phyloP scores from a whole-genome alignment of 1,284 basidiomycete species.

The Ceratobasidium sp. region DNA sequence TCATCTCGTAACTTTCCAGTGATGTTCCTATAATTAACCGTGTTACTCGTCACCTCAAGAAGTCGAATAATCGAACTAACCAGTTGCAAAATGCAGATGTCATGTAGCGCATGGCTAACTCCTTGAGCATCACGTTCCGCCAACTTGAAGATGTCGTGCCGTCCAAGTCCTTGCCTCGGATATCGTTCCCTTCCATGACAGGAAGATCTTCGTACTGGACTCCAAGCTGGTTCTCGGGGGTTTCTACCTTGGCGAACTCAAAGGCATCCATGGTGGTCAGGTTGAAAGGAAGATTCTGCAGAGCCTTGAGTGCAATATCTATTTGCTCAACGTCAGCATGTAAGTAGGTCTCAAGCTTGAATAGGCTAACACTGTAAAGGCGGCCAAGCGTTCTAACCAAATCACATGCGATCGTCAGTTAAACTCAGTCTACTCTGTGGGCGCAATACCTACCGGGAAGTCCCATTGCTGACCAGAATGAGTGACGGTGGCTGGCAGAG shows the following conservation, averaged over 20 bases:
- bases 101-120: constrained; percentile 86
- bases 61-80: constrained; percentile 62
- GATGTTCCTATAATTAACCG: constrained; percentile 17
- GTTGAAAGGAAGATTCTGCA: constrained; percentile 78
- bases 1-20: constrained; percentile 22
- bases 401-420: constrained; percentile 56
- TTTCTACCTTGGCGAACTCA: constrained; percentile 61
- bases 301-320: constrained; percentile 81
- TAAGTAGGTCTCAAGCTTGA: neutral
- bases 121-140: constrained; percentile 72
- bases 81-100: constrained; percentile 89
- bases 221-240: constrained; percentile 80
- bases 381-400: constrained; percentile 70
- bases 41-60: neutral
- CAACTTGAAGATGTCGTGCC: constrained; percentile 61
- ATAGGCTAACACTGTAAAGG: constrained; percentile 71
- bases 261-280: constrained; percentile 63
- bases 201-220: constrained; percentile 76
- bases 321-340: too few relatives aligned
- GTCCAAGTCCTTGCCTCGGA: constrained; percentile 74
- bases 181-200: constrained; percentile 63
- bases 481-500: constrained; percentile 79
- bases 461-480: constrained; percentile 87
- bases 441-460: constrained; percentile 48
- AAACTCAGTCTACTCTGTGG: neutral